Evolutionary conservation across 2,329 filamentous ascomycete species (phyloP).

Genomic region (Diplodia scrobiculata): DNA sequence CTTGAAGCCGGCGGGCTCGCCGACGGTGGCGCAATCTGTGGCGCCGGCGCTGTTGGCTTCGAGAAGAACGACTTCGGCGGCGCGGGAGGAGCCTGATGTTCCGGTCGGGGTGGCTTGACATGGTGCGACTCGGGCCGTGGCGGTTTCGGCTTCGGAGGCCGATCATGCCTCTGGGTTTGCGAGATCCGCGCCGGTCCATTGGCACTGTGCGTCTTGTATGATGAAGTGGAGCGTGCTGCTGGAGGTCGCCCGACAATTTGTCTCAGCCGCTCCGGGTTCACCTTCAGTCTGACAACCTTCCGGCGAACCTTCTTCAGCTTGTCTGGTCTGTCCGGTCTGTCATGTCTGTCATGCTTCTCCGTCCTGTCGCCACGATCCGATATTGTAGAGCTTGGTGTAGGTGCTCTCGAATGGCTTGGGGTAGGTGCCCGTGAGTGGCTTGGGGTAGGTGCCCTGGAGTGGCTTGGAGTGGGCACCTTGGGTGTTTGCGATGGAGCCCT

Average conservation of each 20-base stretch:
- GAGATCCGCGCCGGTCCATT: conserved; percentile 5
- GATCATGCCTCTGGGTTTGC: conserved; percentile 5
- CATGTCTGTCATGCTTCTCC: conserved; percentile 1
- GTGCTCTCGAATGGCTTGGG: conserved; percentile 10
- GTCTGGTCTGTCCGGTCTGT: not conserved
- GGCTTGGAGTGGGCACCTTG: conserved; percentile 20
- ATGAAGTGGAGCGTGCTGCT: not conserved
- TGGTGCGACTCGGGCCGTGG: conserved; percentile 3
- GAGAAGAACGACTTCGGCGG: not conserved
- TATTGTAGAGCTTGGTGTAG: conserved; percentile 20
- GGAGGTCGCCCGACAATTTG: conserved; percentile 5
- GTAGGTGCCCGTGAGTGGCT: too few species aligned
- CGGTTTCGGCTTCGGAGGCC: conserved; percentile 16
- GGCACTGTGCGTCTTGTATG: not conserved
- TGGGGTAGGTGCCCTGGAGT: not conserved
- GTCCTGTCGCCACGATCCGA: conserved; percentile 3
- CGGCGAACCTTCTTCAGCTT: conserved; percentile 18
- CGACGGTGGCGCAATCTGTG: conserved; percentile 13
- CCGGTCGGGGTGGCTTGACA: not conserved
- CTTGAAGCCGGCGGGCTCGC: conserved; percentile 14
- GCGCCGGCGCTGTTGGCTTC: conserved; percentile 10
- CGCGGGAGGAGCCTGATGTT: not conserved
- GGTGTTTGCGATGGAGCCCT: conserved; percentile 1
- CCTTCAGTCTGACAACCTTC: conserved; percentile 23
- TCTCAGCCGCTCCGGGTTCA: conserved; percentile 6